Conservation (phyloP, 164 flowering plant genomes). For the Chloranthus sessilifolius region DNA sequence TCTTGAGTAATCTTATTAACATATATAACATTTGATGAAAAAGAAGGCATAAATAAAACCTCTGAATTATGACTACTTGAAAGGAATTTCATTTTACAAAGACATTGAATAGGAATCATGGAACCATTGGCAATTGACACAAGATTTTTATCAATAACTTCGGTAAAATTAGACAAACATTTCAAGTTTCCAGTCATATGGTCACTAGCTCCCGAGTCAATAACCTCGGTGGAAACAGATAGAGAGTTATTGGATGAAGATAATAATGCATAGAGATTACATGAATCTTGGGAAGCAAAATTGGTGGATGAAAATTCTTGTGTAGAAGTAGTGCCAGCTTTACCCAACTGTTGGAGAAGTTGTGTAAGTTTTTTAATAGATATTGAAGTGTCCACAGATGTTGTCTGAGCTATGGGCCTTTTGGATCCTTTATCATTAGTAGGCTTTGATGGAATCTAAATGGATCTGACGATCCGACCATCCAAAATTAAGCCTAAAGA, state of each 20-base stretch:
- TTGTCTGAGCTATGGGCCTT: neutral
- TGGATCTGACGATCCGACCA: no score
- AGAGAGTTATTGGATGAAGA: neutral
- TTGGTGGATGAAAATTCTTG: neutral
- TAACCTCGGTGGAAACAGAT: neutral
- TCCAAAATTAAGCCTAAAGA: no score
- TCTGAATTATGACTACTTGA: neutral
- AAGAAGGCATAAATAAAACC: neutral
- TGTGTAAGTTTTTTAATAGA: conserved; percentile 3
- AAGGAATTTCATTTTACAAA: neutral
- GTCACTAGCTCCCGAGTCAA: conserved; percentile 3
- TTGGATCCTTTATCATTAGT: no score
- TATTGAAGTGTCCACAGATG: neutral
- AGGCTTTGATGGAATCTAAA: no score
- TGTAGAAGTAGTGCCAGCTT: neutral
- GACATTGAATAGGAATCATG: neutral
- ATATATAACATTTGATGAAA: neutral
- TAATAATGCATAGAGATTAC: neutral
- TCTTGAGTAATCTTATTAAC: neutral
- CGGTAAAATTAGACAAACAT: no score
- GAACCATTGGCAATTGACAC: conserved; percentile 1
- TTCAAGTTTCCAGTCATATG: neutral
- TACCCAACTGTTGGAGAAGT: conserved; percentile 4
- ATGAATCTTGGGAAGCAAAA: neutral
- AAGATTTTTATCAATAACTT: no score